Base-by-base conservation (phyloP, 2,329 filamentous ascomycete species). In the Fusarium camptoceras region DNA sequence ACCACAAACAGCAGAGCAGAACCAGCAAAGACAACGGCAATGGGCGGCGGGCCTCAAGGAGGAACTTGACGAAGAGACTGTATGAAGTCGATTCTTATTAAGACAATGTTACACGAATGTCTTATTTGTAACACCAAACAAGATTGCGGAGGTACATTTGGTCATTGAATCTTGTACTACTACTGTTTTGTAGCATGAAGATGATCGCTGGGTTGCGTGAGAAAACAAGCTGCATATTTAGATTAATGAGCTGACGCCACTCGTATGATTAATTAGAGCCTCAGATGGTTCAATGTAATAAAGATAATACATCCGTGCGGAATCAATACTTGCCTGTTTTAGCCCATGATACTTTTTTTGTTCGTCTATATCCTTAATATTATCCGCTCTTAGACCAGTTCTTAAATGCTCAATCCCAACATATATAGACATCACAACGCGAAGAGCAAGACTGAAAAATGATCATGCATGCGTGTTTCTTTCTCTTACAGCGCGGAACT, bases 401-500 rank as follows among this genome's bases (percentile, higher is more conserved):
- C 25, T 61, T 22, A 15, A 39, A 44, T 51, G n/a, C 22, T 39
- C 28, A 20, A 39, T 22, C 28, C 18, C 12, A 37, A 41, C 34
- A 49, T 18, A 20, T 54, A 37, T 37, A 41, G 14, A 57, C 30
- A 59, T 64, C 47, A 60, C 54, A 30, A 31, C 22, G 24, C 41
- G 18, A 18, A 28, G 25, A 37, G 20, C 30, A 11, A 30, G 49
- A 39, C 55, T 37, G 31, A 55, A 39, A 27, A 22, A 58, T 61
- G 68, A 53, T 73, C 66, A 73, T 75, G 59, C 64, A 65, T 60
- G 57, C 63, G 67, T 69, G 55, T 70, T 67, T 69, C 54, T 70
- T 67, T 70, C 55, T 71, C 70, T 73, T 69, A 72, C 60, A 73
- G 64, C 59, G 64, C 66, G 54, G 64, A 46, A 64, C 69, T 76